Conservation (phyloP, 1,284 basidiomycete species). For the Chalciporus piperatoides region DNA sequence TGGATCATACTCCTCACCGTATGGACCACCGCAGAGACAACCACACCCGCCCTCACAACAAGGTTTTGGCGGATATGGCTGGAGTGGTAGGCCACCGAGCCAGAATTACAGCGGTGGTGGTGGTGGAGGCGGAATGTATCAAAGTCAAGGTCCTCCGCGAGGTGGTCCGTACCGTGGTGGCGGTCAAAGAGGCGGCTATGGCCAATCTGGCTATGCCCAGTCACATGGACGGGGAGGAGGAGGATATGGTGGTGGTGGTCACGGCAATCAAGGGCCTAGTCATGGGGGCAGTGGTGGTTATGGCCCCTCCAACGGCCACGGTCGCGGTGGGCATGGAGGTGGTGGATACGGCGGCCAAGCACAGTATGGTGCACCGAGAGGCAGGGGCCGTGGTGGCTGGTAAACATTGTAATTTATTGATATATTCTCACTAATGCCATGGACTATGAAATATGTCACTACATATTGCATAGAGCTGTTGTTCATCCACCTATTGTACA, state of each 20-base stretch:
- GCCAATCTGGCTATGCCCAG: constrained; percentile 22
- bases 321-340: constrained; percentile 41
- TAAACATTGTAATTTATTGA: constrained; percentile 34
- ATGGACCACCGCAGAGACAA: constrained; percentile 23
- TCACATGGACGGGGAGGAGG: constrained; percentile 24
- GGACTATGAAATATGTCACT: constrained; percentile 1
- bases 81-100: constrained; percentile 29
- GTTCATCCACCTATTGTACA: constrained; percentile 17
- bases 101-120: constrained; percentile 29
- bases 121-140: constrained; percentile 14
- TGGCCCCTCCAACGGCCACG: constrained; percentile 43
- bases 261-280: constrained; percentile 14
- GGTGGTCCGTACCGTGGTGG: constrained; percentile 31
- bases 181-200: constrained; percentile 25
- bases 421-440: constrained; percentile 20
- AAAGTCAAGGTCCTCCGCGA: constrained; percentile 21
- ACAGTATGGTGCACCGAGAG: constrained; percentile 30
- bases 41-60: constrained; percentile 21
- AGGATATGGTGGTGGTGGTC: constrained; percentile 22
- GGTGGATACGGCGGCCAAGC: constrained; percentile 23
- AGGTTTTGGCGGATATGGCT: constrained; percentile 34
- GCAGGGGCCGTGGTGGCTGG: constrained; percentile 41
- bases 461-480: constrained; percentile 7
- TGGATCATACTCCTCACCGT: constrained; percentile 16
- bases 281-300: constrained; percentile 29